These are phyloP conservation scores for Vitis riparia DNA, from an alignment of 164 flowering plant species.

Conservation along the genomic window DNA sequence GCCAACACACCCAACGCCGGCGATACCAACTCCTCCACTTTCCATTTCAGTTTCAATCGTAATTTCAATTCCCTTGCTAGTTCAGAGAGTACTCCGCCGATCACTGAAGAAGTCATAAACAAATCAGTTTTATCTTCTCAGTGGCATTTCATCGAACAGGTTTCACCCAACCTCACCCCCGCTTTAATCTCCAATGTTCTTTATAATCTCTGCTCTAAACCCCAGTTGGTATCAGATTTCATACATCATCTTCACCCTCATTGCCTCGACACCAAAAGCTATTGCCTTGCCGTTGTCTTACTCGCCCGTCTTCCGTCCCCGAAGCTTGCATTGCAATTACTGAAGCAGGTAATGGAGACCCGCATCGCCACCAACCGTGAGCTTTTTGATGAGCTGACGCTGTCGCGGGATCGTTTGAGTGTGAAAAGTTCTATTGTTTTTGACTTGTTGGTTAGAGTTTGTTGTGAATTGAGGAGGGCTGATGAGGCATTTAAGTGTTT, in stretches of 20 bases:
- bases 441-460: slow-evolving; percentile 55
- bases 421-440: slow-evolving; percentile 33
- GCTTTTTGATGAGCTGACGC: slow-evolving; percentile 43
- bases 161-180: slow-evolving; percentile 30
- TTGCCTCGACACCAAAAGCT: slow-evolving; percentile 35
- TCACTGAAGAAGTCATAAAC: slow-evolving; percentile 7
- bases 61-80: too few relatives aligned
- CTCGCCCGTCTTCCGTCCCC: slow-evolving; percentile 41
- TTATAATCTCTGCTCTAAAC: slow-evolving; percentile 29
- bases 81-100: not conserved
- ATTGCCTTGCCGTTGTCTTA: slow-evolving; percentile 49
- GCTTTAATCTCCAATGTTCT: slow-evolving; percentile 37
- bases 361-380: slow-evolving; percentile 13
- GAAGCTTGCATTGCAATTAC: slow-evolving; percentile 44
- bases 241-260: slow-evolving; percentile 28
- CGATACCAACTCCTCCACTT: too few relatives aligned
- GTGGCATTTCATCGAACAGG: slow-evolving; percentile 60
- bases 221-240: slow-evolving; percentile 49
- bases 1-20: too few relatives aligned
- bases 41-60: too few relatives aligned
- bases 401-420: slow-evolving; percentile 32
- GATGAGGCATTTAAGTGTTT: slow-evolving; percentile 56
- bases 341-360: slow-evolving; percentile 28
- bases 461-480: slow-evolving; percentile 49
- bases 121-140: slow-evolving; percentile 38